phyloP scores from a whole-genome alignment of 208 protist genomes.

The Perkinsela sp. region DNA sequence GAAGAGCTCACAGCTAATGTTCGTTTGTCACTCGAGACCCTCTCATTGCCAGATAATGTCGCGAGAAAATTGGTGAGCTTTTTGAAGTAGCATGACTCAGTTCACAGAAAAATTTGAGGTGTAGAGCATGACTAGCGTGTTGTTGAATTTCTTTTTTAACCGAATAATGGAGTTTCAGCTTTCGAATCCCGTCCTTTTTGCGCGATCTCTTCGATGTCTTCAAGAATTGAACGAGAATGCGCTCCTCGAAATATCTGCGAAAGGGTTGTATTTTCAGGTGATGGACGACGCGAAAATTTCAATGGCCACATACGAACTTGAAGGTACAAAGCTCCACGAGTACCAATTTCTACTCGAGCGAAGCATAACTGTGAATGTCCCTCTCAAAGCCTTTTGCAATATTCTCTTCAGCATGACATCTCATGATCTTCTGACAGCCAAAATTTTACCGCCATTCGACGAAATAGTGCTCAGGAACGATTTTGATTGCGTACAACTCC shows the following conservation, averaged over 20 bases:
- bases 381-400: neutral
- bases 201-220: neutral
- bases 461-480: neutral
- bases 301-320: neutral
- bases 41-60: too few relatives aligned
- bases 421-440: neutral
- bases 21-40: too few relatives aligned
- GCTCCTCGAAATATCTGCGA: neutral
- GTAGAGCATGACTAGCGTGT: too few relatives aligned
- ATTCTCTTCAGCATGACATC: conserved; percentile 1
- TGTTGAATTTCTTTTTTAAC: too few relatives aligned
- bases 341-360: neutral
- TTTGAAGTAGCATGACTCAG: too few relatives aligned
- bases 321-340: neutral
- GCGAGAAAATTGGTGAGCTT: too few relatives aligned
- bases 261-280: neutral
- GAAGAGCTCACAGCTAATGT: too few relatives aligned
- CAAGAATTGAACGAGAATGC: neutral
- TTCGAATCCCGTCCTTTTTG: neutral
- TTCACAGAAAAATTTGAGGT: too few relatives aligned
- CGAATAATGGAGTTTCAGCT: conserved; percentile 1
- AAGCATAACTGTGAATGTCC: neutral
- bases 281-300: conserved; percentile 1
- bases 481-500: neutral
- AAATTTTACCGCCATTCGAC: neutral